A percentile compares a stretch with the other conserved stretches of the same genome.
phyloP scores from a whole-genome alignment of 2,329 filamentous ascomycete genomes.

The Sordariomycetes sp. region DNA sequence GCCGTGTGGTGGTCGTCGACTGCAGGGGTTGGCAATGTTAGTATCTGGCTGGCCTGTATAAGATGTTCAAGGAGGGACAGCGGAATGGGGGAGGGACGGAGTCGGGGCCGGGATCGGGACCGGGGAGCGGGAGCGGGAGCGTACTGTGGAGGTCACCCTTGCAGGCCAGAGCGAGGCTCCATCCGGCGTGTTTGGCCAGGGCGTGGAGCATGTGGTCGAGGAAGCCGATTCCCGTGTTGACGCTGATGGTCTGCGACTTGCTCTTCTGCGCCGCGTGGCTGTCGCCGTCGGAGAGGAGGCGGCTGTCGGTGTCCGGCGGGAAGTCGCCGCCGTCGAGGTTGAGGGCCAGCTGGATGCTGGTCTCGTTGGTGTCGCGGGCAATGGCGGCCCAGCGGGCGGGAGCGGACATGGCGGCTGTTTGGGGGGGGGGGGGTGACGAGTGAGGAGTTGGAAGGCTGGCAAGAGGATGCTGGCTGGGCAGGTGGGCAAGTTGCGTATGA shows the following conservation, averaged over 20 bases:
- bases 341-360: slow-evolving; percentile 85
- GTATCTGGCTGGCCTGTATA: too few species aligned
- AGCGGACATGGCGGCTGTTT: not conserved
- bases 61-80: not conserved
- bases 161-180: slow-evolving; percentile 76
- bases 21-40: slow-evolving; percentile 19
- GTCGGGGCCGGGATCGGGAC: too few species aligned
- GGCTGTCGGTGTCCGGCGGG: slow-evolving; percentile 51
- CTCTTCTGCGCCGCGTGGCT: slow-evolving; percentile 76
- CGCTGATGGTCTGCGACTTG: slow-evolving; percentile 72
- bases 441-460: not conserved
- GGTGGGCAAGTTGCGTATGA: not conserved
- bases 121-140: slow-evolving; percentile 18
- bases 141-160: slow-evolving; percentile 84
- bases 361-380: slow-evolving; percentile 92
- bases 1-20: slow-evolving; percentile 98
- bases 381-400: slow-evolving; percentile 60
- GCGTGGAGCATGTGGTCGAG: slow-evolving; percentile 98
- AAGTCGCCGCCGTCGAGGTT: slow-evolving; percentile 86
- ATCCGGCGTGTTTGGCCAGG: slow-evolving; percentile 88
- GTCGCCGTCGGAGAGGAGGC: slow-evolving; percentile 31
- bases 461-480: too few species aligned
- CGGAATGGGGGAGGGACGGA: not conserved
- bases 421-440: not conserved
- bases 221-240: slow-evolving; percentile 93